These are phyloP conservation scores for Buxus sempervirens DNA, from an alignment of 164 flowering plant genomes.

Conservation along the genomic window DNA sequence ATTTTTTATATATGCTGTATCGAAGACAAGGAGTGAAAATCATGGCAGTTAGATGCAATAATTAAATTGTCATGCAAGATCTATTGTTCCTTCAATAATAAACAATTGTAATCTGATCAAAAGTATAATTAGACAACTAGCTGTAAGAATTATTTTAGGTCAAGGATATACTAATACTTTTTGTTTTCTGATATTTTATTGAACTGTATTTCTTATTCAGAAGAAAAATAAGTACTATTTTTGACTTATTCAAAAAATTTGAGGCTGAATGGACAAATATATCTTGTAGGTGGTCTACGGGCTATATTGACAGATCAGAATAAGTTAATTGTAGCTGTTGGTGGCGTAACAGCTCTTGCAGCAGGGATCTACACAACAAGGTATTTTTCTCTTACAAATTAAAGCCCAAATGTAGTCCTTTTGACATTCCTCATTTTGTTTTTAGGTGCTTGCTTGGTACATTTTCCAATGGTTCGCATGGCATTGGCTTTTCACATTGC, in stretches of 20 bases:
- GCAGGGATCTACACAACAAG: constrained; percentile 95
- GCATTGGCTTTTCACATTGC: neutral
- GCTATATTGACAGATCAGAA: constrained; percentile 90
- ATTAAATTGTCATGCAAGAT: too few species aligned
- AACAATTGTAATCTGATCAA: too few species aligned
- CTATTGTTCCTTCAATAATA: too few species aligned
- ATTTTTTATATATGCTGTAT: too few species aligned
- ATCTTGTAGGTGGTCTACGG: constrained; percentile 66
- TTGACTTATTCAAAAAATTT: neutral
- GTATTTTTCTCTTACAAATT: constrained; percentile 30
- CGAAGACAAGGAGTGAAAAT: too few species aligned
- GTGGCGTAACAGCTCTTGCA: constrained; percentile 96
- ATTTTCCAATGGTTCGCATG: neutral
- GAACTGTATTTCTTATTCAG: neutral
- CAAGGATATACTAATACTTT: neutral
- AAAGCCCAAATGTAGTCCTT: neutral
- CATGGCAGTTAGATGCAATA: too few species aligned
- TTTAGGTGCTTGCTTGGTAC: neutral
- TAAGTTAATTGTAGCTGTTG: constrained; percentile 88
- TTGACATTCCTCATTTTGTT: neutral
- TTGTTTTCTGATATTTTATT: neutral
- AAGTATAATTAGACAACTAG: too few species aligned
- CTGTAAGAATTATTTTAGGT: neutral
- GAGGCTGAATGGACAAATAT: constrained; percentile 1
- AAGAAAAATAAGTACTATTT: too few species aligned